phyloP scores from a whole-genome alignment of 108 stramenopile genomes.

The Fragilariopsis cylindrus region DNA sequence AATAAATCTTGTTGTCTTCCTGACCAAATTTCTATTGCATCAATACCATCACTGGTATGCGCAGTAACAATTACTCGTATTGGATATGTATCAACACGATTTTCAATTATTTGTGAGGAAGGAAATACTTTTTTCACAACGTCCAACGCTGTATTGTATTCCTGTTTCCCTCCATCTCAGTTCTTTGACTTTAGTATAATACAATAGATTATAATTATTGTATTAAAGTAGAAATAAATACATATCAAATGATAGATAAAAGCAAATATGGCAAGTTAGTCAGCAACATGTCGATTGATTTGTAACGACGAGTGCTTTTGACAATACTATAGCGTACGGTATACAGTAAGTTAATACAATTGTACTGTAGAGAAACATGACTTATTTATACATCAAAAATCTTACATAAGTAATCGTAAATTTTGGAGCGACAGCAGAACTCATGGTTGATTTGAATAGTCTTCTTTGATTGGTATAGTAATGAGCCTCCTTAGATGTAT shows the following conservation, averaged over 20 bases:
- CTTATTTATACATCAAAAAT: not conserved
- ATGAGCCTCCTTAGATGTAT: too few relatives aligned
- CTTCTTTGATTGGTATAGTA: not conserved
- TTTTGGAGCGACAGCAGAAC: not conserved
- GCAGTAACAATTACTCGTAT: slow-evolving; percentile 42
- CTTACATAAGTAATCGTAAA: slow-evolving; percentile 44
- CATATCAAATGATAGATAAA: not conserved
- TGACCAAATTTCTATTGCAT: slow-evolving; percentile 27
- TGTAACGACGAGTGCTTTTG: too few relatives aligned
- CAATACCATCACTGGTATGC: not conserved
- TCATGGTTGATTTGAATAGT: not conserved
- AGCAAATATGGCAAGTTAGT: too few relatives aligned
- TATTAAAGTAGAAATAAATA: not conserved
- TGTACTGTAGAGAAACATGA: not conserved
- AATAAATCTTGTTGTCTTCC: slow-evolving; percentile 54
- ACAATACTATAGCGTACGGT: not conserved
- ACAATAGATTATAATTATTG: not conserved
- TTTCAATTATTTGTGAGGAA: slow-evolving; percentile 34
- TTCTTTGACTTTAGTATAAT: slow-evolving; percentile 39
- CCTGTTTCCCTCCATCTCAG: slow-evolving; percentile 69
- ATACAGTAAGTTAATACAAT: too few relatives aligned
- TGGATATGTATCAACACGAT: slow-evolving; percentile 50
- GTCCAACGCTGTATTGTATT: slow-evolving; percentile 40
- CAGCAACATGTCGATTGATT: too few relatives aligned
- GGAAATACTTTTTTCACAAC: slow-evolving; percentile 49